A percentile compares a stretch with the other conserved stretches of the same genome.
Conservation (phyloP, 1,139 yeast species). For the Citeromyces siamensis region DNA sequence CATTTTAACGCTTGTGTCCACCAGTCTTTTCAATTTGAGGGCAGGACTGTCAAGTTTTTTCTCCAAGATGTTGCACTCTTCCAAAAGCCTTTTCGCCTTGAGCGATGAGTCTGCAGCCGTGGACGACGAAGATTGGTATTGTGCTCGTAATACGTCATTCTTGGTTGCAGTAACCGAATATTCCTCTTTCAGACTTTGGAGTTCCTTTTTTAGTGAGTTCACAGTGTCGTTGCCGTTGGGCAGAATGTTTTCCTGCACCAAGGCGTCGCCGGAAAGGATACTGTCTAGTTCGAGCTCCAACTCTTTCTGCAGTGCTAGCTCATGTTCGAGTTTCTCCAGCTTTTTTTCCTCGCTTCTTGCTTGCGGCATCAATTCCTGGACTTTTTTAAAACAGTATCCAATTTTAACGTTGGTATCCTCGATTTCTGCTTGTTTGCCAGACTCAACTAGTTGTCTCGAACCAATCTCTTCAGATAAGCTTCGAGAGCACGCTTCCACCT, state of each 20-base stretch:
- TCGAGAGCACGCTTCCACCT: conserved; percentile 21
- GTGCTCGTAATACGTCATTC: conserved; percentile 28
- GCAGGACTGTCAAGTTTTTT: conserved; percentile 31
- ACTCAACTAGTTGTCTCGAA: conserved; percentile 27
- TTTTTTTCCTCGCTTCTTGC: conserved; percentile 35
- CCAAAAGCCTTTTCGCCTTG: conserved; percentile 19
- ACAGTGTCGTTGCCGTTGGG: conserved; percentile 21
- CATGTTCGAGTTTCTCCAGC: conserved; percentile 28
- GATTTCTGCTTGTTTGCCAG: conserved; percentile 32
- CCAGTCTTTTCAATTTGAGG: conserved; percentile 25
- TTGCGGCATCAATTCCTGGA: conserved; percentile 35
- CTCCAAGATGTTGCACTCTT: conserved; percentile 19
- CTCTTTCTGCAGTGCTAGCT: conserved; percentile 17
- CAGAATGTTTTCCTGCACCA: conserved; percentile 13
- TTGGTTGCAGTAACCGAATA: conserved; percentile 19
- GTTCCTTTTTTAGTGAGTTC: conserved; percentile 20
- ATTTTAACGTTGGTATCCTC: conserved; percentile 35
- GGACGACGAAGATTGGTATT: conserved; percentile 42
- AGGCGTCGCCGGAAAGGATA: conserved; percentile 7
- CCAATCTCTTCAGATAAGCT: conserved; percentile 19
- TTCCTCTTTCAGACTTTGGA: conserved; percentile 18
- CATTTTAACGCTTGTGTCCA: conserved; percentile 24
- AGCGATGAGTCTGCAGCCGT: conserved; percentile 40
- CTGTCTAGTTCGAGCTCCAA: conserved; percentile 10
- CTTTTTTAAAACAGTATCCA: conserved; percentile 32